These are phyloP conservation scores for Epipyxis sp. DNA, from an alignment of 108 stramenopile species.

Conservation along the genomic window DNA sequence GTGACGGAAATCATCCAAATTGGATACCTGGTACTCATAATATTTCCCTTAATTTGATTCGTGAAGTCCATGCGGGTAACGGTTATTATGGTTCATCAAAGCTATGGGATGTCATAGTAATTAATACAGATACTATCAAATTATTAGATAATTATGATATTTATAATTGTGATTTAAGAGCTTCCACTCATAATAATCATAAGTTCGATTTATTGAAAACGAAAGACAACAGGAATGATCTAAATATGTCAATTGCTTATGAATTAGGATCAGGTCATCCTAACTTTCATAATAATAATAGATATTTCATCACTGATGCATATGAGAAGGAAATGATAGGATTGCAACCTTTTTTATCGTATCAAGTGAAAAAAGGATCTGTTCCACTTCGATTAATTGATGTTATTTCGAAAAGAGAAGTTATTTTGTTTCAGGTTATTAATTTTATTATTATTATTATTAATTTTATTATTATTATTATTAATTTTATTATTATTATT, in stretches of 20 bases:
- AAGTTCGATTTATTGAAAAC: not conserved
- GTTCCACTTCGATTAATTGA: no score
- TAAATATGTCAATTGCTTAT: not conserved
- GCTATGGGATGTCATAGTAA: not conserved
- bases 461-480: no score
- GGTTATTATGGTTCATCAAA: no score
- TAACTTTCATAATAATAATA: not conserved
- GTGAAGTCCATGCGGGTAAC: no score
- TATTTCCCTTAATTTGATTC: not conserved
- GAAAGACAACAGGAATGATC: not conserved
- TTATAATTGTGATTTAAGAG: not conserved
- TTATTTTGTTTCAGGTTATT: no score
- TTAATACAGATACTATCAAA: not conserved
- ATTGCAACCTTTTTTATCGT: no score
- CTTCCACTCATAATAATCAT: not conserved
- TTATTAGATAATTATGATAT: no score
- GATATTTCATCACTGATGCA: not conserved
- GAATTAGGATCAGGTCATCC: not conserved
- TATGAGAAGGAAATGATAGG: constrained; percentile 3
- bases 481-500: no score
- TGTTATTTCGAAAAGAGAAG: no score
- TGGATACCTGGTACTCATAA: constrained; percentile 1
- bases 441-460: no score
- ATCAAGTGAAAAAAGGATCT: no score
- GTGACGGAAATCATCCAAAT: constrained; percentile 9